Conservation (phyloP, 352 stramenopile genomes). For the Lagenidium giganteum region DNA sequence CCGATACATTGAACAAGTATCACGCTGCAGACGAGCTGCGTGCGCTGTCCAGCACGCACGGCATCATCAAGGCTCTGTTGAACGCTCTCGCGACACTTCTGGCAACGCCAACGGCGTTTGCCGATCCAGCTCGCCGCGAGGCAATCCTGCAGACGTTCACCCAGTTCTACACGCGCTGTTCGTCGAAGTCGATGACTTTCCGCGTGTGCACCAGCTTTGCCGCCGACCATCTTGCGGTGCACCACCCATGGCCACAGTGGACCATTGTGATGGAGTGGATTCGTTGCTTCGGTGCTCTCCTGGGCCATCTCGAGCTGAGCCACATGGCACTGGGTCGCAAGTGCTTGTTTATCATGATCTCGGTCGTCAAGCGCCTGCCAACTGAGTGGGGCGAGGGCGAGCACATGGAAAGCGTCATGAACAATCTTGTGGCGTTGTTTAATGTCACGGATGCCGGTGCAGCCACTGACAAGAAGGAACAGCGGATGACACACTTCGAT, state of each 20-base stretch:
- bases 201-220: conserved; percentile 69
- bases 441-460: conserved; percentile 29
- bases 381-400: conserved; percentile 34
- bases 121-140: conserved; percentile 20
- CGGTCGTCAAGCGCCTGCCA: conserved; percentile 73
- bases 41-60: conserved; percentile 45
- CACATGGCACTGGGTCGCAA: conserved; percentile 59
- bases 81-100: conserved; percentile 57
- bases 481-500: conserved; percentile 37
- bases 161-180: conserved; percentile 57
- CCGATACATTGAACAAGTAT: conserved; percentile 57
- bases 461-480: conserved; percentile 3
- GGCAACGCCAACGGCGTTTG: neutral
- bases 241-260: conserved; percentile 49
- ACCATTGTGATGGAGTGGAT: conserved; percentile 64
- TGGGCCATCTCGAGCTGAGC: conserved; percentile 46
- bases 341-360: conserved; percentile 64
- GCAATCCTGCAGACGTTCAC: conserved; percentile 57
- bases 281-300: conserved; percentile 51
- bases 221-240: conserved; percentile 46
- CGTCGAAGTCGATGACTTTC: conserved; percentile 66
- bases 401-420: conserved; percentile 46
- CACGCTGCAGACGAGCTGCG: conserved; percentile 52
- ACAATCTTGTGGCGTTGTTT: conserved; percentile 62
- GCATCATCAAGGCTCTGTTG: conserved; percentile 52